Base-by-base conservation (phyloP, 352 stramenopile genomes). In the Globisporangium parvum region DNA sequence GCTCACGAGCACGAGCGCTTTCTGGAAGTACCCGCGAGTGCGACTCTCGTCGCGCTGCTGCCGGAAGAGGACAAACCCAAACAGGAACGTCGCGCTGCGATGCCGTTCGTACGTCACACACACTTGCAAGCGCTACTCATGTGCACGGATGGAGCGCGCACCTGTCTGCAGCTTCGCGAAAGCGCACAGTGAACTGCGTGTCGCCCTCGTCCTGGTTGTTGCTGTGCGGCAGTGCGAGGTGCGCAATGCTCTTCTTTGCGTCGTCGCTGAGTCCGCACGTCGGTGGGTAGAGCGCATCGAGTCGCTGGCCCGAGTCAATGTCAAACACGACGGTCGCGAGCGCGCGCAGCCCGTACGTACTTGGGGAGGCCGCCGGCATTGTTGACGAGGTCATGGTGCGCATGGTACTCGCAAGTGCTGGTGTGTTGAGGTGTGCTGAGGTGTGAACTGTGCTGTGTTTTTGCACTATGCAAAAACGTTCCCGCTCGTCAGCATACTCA, bases 181-280 rank as follows among this genome's bases (percentile, higher is more conserved):
- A 90, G 56, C 85, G 80, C 55, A 93, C 85, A 9, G 77, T 73
- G 55, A 91, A 95, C 61, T 93, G 80, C 53, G 80, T 90, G 66
- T 95, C 84, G 20, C 85, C 85, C 50, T 94, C 85, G 48, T 92
- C 77, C 63, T 91, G 83, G 51, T 85, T 89, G 72, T 90, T 93
- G 70, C 82, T 91, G 64, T 95, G 83, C 21, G 85, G 85, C 47
- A 96, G 77, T 53, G 83, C 71, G 37, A 93, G 55, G 51, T 91
- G 77, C 57, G 78, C 77, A 37, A 93, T 65, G 68, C 80, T 91
- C 60, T 73, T 79, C 56, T 76, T 75, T 37, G 79, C 77, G 15
- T 66, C 65, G 20, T 78, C 70, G 18, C 71, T 72, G 33, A 93
- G 65, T 0, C 53, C 63, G 47, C 76, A 80, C 28, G 54, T 57